A percentile compares a stretch with the other conserved stretches of the same genome.
Evolutionary conservation across 495 filamentous ascomycete genomes (phyloP).

Genomic region (Pyrenula aspistea): DNA sequence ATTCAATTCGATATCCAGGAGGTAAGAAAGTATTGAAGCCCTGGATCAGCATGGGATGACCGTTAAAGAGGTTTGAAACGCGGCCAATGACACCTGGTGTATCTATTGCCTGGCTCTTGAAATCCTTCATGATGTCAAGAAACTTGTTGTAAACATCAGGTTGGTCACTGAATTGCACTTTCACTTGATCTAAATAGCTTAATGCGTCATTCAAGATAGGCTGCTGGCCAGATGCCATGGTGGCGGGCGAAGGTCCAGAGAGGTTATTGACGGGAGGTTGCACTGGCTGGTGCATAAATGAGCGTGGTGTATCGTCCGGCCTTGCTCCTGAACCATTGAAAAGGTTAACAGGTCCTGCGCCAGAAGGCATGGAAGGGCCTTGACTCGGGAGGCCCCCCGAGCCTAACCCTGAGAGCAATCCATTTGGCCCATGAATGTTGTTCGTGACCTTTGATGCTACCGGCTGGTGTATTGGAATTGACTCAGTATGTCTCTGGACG

Average conservation of each 20-base stretch:
- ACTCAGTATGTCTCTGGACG: constrained; percentile 72
- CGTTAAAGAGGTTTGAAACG: constrained; percentile 92
- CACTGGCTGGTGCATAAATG: constrained; percentile 51
- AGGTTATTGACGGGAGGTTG: constrained; percentile 40
- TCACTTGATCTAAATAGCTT: constrained; percentile 96
- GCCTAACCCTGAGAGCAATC: constrained; percentile 66
- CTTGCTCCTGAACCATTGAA: constrained; percentile 51
- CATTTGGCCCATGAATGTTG: constrained; percentile 77
- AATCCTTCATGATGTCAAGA: constrained; percentile 99
- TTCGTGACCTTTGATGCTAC: constrained; percentile 71
- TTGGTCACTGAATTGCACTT: constrained; percentile 93
- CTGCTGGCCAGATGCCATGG: constrained; percentile 73
- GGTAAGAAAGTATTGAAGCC: constrained; percentile 98
- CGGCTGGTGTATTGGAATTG: constrained; percentile 81
- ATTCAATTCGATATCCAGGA: constrained; percentile 95
- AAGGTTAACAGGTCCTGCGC: constrained; percentile 47
- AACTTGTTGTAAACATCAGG: constrained; percentile 98
- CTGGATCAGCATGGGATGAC: constrained; percentile 92
- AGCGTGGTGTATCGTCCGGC: constrained; percentile 46
- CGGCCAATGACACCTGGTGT: constrained; percentile 96
- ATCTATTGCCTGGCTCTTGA: constrained; percentile 97
- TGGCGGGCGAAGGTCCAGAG: constrained; percentile 32
- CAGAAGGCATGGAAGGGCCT: constrained; percentile 49
- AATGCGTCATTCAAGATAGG: constrained; percentile 71
- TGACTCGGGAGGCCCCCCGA: constrained; percentile 28